Evolutionary conservation across 768 basidiomycete genomes (phyloP).

Genomic region (Amanita thiersii): DNA sequence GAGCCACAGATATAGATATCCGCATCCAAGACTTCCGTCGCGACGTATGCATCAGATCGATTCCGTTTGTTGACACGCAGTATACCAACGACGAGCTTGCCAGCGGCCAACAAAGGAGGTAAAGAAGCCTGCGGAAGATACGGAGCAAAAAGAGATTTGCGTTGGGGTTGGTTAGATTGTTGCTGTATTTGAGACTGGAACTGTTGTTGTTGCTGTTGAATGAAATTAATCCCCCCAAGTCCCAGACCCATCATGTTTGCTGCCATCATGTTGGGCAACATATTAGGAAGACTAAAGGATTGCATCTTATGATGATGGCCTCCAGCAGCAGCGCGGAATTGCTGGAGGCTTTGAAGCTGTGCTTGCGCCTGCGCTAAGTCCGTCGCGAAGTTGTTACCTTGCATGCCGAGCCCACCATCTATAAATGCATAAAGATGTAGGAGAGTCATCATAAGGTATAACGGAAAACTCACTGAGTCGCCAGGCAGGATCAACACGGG

Average conservation of each 20-base stretch:
- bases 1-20: constrained; percentile 99
- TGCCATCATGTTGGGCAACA: constrained; percentile 96
- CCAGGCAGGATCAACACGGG: constrained; percentile 80
- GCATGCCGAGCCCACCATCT: constrained; percentile 74
- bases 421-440: constrained; percentile 11
- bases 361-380: constrained; percentile 97
- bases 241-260: constrained; percentile 93
- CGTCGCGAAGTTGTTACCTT: constrained; percentile 60
- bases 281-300: constrained; percentile 96
- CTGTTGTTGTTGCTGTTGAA: constrained; percentile 91
- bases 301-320: constrained; percentile 96
- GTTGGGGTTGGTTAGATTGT: constrained; percentile 84
- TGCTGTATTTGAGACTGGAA: constrained; percentile 96
- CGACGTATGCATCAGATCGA: constrained; percentile 96
- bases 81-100: constrained; percentile 96
- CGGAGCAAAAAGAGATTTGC: constrained; percentile 97
- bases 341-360: constrained; percentile 90
- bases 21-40: constrained; percentile 95
- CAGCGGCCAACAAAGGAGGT: constrained; percentile 91
- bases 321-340: constrained; percentile 92
- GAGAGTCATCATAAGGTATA: constrained; percentile 1
- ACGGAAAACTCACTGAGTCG: constrained; percentile 63
- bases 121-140: constrained; percentile 97
- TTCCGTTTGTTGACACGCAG: constrained; percentile 97
- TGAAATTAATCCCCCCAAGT: constrained; percentile 71